Evolutionary conservation across 805 yeast genomes (phyloP).

Genomic region (Torulaspora quercuum): DNA sequence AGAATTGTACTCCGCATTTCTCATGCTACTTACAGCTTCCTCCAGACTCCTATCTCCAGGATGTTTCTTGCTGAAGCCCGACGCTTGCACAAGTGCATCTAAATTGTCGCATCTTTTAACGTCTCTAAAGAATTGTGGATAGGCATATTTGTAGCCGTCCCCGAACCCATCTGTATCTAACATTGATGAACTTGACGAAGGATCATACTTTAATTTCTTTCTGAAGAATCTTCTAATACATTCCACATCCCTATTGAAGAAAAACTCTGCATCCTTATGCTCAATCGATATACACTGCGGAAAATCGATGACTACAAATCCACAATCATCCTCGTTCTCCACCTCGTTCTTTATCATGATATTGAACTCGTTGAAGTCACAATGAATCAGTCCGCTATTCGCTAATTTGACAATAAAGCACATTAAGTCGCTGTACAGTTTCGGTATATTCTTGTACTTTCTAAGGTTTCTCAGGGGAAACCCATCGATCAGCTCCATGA

Average conservation of each 20-base stretch:
- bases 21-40: constrained; percentile 66
- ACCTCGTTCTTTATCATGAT: constrained; percentile 65
- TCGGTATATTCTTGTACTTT: constrained; percentile 63
- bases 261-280: constrained; percentile 82
- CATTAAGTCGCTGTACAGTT: constrained; percentile 83
- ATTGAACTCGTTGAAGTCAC: constrained; percentile 97
- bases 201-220: constrained; percentile 70
- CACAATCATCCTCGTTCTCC: constrained; percentile 49
- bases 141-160: constrained; percentile 69
- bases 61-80: constrained; percentile 68
- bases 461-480: constrained; percentile 80
- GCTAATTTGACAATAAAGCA: constrained; percentile 77
- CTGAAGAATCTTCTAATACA: constrained; percentile 83
- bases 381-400: constrained; percentile 87
- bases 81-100: constrained; percentile 87
- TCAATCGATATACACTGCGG: constrained; percentile 96
- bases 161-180: constrained; percentile 77
- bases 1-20: constrained; percentile 41
- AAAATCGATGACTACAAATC: constrained; percentile 91
- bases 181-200: constrained; percentile 65
- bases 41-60: constrained; percentile 63
- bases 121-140: constrained; percentile 78
- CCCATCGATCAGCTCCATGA: constrained; percentile 92
- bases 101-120: constrained; percentile 62
- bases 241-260: constrained; percentile 89